Base-by-base conservation (phyloP, 2,329 filamentous ascomycete species). In the Elsinoe ampelina region DNA sequence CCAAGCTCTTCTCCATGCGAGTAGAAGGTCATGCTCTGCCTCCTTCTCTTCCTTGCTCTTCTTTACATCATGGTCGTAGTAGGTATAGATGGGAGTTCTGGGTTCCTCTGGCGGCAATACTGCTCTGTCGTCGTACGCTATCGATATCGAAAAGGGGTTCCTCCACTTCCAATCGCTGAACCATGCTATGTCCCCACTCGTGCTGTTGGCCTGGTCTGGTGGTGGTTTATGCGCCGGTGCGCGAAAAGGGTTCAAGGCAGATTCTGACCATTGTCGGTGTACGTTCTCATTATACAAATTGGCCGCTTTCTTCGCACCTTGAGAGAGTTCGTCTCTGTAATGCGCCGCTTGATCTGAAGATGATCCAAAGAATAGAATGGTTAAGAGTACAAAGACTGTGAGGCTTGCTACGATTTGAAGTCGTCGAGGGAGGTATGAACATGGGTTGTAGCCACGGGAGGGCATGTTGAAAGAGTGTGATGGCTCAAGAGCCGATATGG, bases 1-100 rank as follows among this genome's bases (percentile, higher is more conserved):
- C 90, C 92, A 97, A 2, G 92, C 91, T 45, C 89, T 81, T 59
- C 91, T 81, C 93, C 93, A 97, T 55, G 87, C 86, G 58, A 95
- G 75, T 50, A 97, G 77, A 58, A 97, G 73, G 58, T 85, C 80
- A 66, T 85, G 85, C 68, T 96, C 88, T 3, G 88, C 87, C 59
- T 86, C 80, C 63, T 81, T 81, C 52, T 81, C 78, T 15, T 80
- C 79, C 50, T 80, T 77, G 32, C 86, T 80, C 69, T 85, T 85
- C 64, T 78, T 77, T 59, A 77, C 69, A 3, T 80, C 82, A 10
- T 81, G 75, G 65, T 95, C 89, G 69, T 95, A 95, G 71, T 92
- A 97, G 61, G 90, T 95, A 72, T 95, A 97, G 56, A 97, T 84
- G 1, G 83, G 79, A 20, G 86, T 83, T 19, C 92, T 81, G 32